Conservation (phyloP, 1,284 basidiomycete species). For the Rhodotorula glutinis region DNA sequence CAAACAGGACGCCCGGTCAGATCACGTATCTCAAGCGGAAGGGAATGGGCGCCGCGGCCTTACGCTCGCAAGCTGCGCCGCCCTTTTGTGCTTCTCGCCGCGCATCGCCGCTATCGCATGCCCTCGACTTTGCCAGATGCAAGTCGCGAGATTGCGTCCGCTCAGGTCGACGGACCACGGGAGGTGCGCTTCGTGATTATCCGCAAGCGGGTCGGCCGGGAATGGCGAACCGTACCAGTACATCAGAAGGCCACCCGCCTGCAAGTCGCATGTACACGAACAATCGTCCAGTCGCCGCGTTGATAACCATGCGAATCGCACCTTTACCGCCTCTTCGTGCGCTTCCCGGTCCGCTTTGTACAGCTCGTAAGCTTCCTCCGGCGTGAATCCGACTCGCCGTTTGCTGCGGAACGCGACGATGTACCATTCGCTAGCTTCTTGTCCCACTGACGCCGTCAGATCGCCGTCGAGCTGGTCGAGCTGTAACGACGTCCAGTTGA, state of each 20-base stretch:
- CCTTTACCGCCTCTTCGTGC: slow-evolving; percentile 77
- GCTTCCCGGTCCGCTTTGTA: slow-evolving; percentile 80
- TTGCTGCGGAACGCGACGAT: slow-evolving; percentile 82
- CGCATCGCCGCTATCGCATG: slow-evolving; percentile 76
- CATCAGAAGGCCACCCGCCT: slow-evolving; percentile 28
- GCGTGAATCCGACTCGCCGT: slow-evolving; percentile 52
- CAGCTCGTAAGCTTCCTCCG: slow-evolving; percentile 48
- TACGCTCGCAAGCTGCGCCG: slow-evolving; percentile 69
- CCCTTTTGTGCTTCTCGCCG: slow-evolving; percentile 72
- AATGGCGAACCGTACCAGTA: slow-evolving; percentile 35
- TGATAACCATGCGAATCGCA: too few species aligned
- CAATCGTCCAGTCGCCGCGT: too few species aligned
- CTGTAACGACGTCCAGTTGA: slow-evolving; percentile 69
- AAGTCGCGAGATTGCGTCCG: slow-evolving; percentile 86
- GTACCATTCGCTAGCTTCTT: slow-evolving; percentile 57
- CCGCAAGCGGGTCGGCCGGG: background rate
- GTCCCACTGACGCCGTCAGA: too few species aligned
- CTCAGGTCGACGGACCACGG: slow-evolving; percentile 41
- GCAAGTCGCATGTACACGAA: background rate
- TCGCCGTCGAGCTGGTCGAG: too few species aligned
- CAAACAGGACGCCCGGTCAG: too few species aligned
- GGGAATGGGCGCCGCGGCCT: too few species aligned
- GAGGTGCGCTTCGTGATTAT: too few species aligned
- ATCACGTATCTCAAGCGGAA: too few species aligned
- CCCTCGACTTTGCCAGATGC: slow-evolving; percentile 83